Conservation (phyloP, 306 rosid species). For the Prunus dulcis region DNA sequence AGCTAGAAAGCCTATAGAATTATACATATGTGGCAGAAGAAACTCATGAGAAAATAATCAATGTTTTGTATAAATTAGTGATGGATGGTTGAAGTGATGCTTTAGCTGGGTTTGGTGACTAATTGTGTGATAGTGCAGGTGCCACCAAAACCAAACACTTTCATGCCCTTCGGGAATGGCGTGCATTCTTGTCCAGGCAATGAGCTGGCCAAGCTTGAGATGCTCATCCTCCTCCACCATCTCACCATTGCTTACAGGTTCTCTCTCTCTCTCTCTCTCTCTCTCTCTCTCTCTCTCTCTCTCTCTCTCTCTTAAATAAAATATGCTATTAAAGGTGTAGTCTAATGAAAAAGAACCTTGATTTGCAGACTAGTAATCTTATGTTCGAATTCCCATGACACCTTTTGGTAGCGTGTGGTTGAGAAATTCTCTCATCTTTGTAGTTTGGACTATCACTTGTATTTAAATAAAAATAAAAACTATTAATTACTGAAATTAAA, state of each 20-base stretch:
- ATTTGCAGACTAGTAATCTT: too few relatives aligned
- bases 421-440: fast-evolving
- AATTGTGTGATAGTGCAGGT: slow-evolving; percentile 57
- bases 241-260: slow-evolving; percentile 76
- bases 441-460: too few relatives aligned
- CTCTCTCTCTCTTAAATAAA: too few relatives aligned
- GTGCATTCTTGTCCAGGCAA: slow-evolving; percentile 97
- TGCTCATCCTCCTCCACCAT: slow-evolving; percentile 82
- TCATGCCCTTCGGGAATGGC: slow-evolving; percentile 91
- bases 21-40: too few relatives aligned
- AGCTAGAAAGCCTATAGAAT: too few relatives aligned
- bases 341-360: fast-evolving
- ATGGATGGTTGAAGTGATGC: background rate
- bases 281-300: background rate
- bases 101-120: slow-evolving; percentile 7
- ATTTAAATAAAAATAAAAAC: too few relatives aligned
- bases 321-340: too few relatives aligned
- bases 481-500: too few relatives aligned
- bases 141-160: slow-evolving; percentile 85
- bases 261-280: background rate
- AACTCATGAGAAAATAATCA: too few relatives aligned
- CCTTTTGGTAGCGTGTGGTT: too few relatives aligned
- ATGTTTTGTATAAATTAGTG: background rate
- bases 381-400: fast-evolving
- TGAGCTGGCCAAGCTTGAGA: slow-evolving; percentile 92